Evolutionary conservation across 78 protist species (phyloP).

Genomic region (Creolimax fragrantissima): DNA sequence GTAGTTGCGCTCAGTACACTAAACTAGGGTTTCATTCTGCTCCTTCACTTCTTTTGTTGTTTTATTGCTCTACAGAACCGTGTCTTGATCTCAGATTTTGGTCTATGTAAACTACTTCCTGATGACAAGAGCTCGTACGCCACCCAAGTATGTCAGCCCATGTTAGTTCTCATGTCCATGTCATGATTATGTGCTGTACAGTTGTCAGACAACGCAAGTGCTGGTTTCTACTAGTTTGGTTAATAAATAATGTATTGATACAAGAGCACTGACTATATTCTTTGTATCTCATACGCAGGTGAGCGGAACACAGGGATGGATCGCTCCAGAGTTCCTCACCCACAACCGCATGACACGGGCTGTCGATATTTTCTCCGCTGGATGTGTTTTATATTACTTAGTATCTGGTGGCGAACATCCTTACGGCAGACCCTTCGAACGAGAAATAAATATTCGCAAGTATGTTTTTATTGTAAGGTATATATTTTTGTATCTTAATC

Average conservation of each 20-base stretch:
- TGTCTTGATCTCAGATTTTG: slow-evolving; percentile 48
- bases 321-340: slow-evolving; percentile 64
- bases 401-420: slow-evolving; percentile 59
- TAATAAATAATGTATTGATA: too few species aligned
- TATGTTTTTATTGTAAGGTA: too few species aligned
- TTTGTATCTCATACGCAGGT: background rate
- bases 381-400: slow-evolving; percentile 59
- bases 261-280: too few species aligned
- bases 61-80: slow-evolving; percentile 20
- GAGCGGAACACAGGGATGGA: slow-evolving; percentile 71
- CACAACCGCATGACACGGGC: slow-evolving; percentile 35
- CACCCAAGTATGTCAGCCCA: slow-evolving; percentile 3
- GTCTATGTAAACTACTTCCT: slow-evolving; percentile 48
- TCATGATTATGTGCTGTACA: too few species aligned
- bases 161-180: too few species aligned
- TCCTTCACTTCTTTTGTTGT: too few species aligned
- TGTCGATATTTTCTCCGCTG: slow-evolving; percentile 67
- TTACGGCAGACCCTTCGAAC: slow-evolving; percentile 48
- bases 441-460: slow-evolving; percentile 58
- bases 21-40: too few species aligned
- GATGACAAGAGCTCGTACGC: slow-evolving; percentile 32
- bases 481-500: too few species aligned
- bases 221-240: too few species aligned
- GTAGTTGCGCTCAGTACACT: too few species aligned
- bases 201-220: too few species aligned